Conservation (phyloP, 225 moss, liverwort and hornwort genomes). For the Lunularia cruciata region DNA sequence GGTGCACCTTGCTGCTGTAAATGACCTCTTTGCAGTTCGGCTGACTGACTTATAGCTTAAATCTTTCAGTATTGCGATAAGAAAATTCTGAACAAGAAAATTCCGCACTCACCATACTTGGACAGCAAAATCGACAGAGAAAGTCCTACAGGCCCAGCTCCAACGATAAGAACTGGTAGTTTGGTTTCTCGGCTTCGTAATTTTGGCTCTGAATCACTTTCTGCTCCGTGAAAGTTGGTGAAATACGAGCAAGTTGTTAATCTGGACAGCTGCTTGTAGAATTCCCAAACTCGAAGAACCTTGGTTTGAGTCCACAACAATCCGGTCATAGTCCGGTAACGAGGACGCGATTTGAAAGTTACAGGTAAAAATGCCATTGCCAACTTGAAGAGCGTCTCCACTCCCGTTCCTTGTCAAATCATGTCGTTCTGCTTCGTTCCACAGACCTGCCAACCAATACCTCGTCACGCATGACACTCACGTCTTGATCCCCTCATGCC, state of each 20-base stretch:
- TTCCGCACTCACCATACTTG: constrained; percentile 62
- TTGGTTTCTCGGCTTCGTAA: neutral
- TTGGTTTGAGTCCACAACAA: neutral
- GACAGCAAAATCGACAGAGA: constrained; percentile 83
- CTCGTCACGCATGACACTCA: too few species aligned
- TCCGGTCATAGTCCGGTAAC: neutral
- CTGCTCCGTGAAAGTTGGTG: neutral
- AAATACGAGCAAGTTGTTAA: neutral
- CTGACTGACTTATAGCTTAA: too few species aligned
- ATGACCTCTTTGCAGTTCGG: too few species aligned
- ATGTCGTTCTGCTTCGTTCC: too few species aligned
- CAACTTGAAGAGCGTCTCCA: too few species aligned
- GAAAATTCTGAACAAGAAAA: too few species aligned
- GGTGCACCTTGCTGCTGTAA: too few species aligned
- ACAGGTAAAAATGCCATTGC: constrained; percentile 1
- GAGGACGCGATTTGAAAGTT: neutral
- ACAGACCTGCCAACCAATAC: too few species aligned
- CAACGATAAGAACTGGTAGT: constrained; percentile 80
- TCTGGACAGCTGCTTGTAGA: neutral
- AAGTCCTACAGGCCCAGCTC: constrained; percentile 93
- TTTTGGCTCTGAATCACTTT: neutral
- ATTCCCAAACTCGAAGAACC: neutral
- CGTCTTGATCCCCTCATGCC: too few species aligned
- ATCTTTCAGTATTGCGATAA: too few species aligned
- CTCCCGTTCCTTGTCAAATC: too few species aligned